Base-by-base conservation (phyloP, 2,329 filamentous ascomycete species). In the Arachnopeziza araneosa region DNA sequence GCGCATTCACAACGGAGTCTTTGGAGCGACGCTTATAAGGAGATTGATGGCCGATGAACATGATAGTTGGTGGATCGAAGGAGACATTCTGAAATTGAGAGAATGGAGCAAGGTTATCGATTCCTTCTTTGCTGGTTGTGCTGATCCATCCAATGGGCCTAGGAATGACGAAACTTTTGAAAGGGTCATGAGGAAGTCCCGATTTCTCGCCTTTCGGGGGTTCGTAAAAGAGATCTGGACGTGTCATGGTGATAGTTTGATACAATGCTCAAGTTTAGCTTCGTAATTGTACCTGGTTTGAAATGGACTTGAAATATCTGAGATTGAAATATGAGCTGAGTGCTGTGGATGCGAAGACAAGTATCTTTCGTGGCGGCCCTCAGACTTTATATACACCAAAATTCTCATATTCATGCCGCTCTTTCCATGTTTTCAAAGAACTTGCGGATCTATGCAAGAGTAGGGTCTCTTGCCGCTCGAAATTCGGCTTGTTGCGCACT, bases 211-310 rank as follows among this genome's bases (percentile, higher is more conserved):
- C 52, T 32, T 54, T 54, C 4, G 52, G 52, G 23, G 52, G 52
- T 23, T 54, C 52, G 23, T 54, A 54, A 23, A 54, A 54, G 26
- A 54, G 5, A n/a, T 54, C 52, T 74, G 1, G 76, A 77, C 59
- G 77, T 75, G 54, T 77, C 77, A 21, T 75, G 10, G 36, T 19
- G 36, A 44, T 44, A 44, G 36, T 19, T 44, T 17, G 17, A 44
- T 19, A 8, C 17, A 12, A 44, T 44, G 6, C 12, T 44, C 17
- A 3, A 4, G 5, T 44, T 44, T 4, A 30, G 26, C 26, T 30
- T 30, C 4, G 26, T 9, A 12, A 8, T 44, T 44, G 36, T 44
- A 12, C 17, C 17, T 44, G 4, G 12, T 19, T 7, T 14, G 12
- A 14, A 6, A 19, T 14, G 10, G 36, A 14, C 17, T 44, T 44